A percentile compares a stretch with the other conserved stretches of the same genome.
phyloP scores from a whole-genome alignment of 108 stramenopile species.

The Aurantiochytrium sp. region DNA sequence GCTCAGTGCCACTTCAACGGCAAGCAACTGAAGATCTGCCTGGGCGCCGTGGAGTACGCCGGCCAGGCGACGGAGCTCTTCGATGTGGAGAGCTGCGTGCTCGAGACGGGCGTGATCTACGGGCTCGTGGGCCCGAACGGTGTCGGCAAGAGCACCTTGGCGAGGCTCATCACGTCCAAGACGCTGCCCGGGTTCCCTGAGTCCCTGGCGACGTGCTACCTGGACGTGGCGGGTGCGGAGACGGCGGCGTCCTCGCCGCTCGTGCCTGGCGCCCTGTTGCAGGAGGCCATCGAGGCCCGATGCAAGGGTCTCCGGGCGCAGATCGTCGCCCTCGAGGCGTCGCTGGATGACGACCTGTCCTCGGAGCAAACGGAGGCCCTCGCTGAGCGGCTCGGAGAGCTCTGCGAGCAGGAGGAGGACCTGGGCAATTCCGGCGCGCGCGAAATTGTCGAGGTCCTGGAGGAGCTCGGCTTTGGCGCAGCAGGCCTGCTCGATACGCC shows the following conservation, averaged over 20 bases:
- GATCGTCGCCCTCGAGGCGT: neutral
- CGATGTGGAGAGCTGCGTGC: neutral
- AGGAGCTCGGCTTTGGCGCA: constrained; percentile 42
- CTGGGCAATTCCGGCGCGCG: neutral
- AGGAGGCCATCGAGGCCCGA: neutral
- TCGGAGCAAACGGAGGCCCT: constrained; percentile 31
- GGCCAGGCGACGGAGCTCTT: neutral
- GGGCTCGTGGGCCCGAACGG: neutral
- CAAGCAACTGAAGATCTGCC: neutral
- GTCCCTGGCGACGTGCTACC: neutral
- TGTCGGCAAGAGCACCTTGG: neutral
- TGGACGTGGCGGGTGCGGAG: no score
- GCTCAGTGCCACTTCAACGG: neutral
- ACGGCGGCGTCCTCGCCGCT: neutral
- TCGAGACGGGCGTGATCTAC: neutral
- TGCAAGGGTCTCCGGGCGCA: neutral
- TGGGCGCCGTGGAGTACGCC: neutral
- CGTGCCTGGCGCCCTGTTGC: neutral
- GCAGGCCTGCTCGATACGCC: constrained; percentile 35
- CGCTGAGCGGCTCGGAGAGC: constrained; percentile 33
- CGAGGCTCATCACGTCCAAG: neutral
- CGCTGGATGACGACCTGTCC: neutral
- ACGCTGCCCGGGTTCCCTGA: neutral
- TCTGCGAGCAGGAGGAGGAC: constrained; percentile 49
- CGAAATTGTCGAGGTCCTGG: constrained; percentile 41